Evolutionary conservation across 2,329 filamentous ascomycete species (phyloP).

Genomic region (Pseudogymnoascus sp.): DNA sequence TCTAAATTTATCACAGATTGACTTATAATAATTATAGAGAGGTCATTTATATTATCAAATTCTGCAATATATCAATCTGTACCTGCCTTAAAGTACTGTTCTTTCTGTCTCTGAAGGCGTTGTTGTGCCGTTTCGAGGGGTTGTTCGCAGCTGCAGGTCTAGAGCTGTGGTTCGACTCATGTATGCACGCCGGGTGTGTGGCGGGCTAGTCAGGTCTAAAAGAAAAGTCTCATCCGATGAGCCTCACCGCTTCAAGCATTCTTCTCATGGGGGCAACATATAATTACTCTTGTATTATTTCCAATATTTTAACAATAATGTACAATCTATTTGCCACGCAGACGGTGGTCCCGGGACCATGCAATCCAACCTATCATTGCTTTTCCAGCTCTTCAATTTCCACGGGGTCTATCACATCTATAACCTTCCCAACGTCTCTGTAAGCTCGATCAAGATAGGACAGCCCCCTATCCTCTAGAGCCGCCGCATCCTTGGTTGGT

Average conservation of each 20-base stretch:
- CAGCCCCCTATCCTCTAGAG: slow-evolving; percentile 1
- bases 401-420: slow-evolving; percentile 3
- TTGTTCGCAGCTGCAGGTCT: not conserved
- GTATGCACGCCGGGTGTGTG: not conserved
- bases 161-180: not conserved
- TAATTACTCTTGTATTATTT: not conserved
- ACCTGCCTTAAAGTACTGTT: not conserved
- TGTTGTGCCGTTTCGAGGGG: not conserved
- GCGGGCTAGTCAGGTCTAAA: not conserved
- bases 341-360: not conserved
- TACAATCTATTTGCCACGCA: not conserved
- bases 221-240: not conserved
- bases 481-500: not conserved
- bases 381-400: not conserved
- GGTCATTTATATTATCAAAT: not conserved
- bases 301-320: slow-evolving; percentile 1
- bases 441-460: slow-evolving; percentile 12
- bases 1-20: not conserved
- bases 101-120: not conserved
- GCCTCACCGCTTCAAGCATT: not conserved
- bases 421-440: slow-evolving; percentile 8
- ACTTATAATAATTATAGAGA: not conserved
- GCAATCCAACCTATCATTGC: not conserved
- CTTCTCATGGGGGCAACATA: not conserved
- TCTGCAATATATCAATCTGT: not conserved